These are phyloP conservation scores for Penicillium sp. DNA, from an alignment of 2,329 filamentous ascomycete species.

Conservation along the genomic window DNA sequence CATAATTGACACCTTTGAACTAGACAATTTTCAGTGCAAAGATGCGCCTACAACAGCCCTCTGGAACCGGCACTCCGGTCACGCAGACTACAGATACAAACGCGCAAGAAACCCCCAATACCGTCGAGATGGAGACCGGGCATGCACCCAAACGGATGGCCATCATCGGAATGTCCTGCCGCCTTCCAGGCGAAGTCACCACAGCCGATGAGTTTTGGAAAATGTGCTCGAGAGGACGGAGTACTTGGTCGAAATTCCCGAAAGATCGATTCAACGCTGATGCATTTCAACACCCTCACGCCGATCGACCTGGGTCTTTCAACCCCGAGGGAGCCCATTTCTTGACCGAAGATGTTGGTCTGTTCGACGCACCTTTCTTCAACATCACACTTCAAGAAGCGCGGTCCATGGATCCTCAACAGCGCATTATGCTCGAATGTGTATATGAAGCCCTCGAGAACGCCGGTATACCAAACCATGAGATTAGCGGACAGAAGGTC, in stretches of 20 bases:
- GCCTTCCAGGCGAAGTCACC: constrained; percentile 27
- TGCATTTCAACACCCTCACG: constrained; percentile 25
- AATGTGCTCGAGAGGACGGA: constrained; percentile 22
- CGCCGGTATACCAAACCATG: constrained; percentile 25
- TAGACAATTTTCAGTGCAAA: background rate
- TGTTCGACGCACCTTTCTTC: constrained; percentile 33
- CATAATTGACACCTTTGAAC: constrained; percentile 12
- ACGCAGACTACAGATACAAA: background rate
- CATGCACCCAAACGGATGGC: constrained; percentile 20
- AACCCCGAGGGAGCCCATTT: constrained; percentile 29
- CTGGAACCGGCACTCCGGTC: constrained; percentile 14
- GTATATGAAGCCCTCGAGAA: constrained; percentile 32
- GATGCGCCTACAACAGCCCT: constrained; percentile 22
- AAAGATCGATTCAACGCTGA: constrained; percentile 24
- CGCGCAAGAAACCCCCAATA: background rate
- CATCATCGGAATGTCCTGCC: constrained; percentile 31
- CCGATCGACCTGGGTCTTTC: constrained; percentile 23
- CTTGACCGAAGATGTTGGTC: constrained; percentile 26
- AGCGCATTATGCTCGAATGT: constrained; percentile 29
- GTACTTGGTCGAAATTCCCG: constrained; percentile 24
- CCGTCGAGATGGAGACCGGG: background rate
- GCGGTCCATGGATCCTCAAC: constrained; percentile 26
- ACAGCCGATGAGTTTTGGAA: constrained; percentile 28
- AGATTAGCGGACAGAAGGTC: constrained; percentile 19
- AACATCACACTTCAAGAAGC: constrained; percentile 30